These are phyloP conservation scores for Trifolium dubium DNA, from an alignment of 306 rosid species.

Conservation along the genomic window DNA sequence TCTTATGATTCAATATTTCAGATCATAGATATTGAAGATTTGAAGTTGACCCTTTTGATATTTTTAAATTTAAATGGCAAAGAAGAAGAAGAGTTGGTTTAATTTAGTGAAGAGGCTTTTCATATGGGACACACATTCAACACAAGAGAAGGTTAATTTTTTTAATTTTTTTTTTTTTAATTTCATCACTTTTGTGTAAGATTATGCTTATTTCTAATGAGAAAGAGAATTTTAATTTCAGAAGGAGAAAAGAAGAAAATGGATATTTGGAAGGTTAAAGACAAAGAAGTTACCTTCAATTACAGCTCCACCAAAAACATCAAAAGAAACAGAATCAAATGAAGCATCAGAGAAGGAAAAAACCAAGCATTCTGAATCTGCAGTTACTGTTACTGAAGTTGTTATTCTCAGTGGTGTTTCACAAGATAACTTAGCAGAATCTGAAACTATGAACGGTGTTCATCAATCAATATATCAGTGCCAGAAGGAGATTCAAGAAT, in stretches of 20 bases:
- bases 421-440: constrained; percentile 34
- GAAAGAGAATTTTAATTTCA: constrained; percentile 11
- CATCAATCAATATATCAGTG: constrained; percentile 35
- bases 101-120: constrained; percentile 74
- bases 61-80: constrained; percentile 64
- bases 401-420: constrained; percentile 51
- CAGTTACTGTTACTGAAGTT: constrained; percentile 57
- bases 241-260: constrained; percentile 84
- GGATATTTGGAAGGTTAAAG: constrained; percentile 73
- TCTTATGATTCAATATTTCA: constrained; percentile 41
- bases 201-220: constrained; percentile 33
- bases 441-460: constrained; percentile 44
- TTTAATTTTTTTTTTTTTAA: too few species aligned
- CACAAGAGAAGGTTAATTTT: constrained; percentile 58
- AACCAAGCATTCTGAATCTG: constrained; percentile 47
- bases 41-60: constrained; percentile 41
- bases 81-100: constrained; percentile 83
- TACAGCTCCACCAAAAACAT: constrained; percentile 49
- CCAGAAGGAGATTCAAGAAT: constrained; percentile 50
- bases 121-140: constrained; percentile 58
- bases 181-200: not conserved
- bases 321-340: constrained; percentile 34
- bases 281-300: constrained; percentile 61
- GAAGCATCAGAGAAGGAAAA: constrained; percentile 68
- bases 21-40: constrained; percentile 44